Conservation (phyloP, 2,329 filamentous ascomycete species). For the Ustulina deusta region DNA sequence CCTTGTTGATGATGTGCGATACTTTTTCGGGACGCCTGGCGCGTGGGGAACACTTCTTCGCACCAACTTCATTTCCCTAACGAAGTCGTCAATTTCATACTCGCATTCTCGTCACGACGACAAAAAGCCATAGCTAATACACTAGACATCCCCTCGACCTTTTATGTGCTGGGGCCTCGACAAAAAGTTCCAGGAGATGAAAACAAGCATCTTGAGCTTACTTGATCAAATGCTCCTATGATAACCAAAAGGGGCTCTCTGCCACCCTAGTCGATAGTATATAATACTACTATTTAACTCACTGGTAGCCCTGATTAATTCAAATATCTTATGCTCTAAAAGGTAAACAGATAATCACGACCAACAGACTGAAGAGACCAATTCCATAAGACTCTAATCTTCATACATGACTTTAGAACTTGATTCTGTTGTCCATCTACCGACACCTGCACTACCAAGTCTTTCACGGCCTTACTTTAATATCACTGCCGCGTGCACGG, state of each 20-base stretch:
- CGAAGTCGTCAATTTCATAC: slow-evolving; percentile 10
- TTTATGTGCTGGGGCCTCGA: slow-evolving; percentile 13
- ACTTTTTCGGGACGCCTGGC: not conserved
- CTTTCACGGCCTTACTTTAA: not conserved
- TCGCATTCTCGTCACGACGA: slow-evolving; percentile 11
- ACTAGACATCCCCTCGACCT: not conserved
- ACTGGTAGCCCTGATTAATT: slow-evolving; percentile 12
- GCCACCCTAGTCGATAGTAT: slow-evolving; percentile 27
- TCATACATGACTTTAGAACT: not conserved
- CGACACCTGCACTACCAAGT: slow-evolving; percentile 4
- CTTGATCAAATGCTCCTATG: not conserved
- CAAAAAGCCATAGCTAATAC: slow-evolving; percentile 12
- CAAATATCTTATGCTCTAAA: slow-evolving; percentile 10
- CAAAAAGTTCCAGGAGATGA: not conserved
- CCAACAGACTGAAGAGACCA: not conserved
- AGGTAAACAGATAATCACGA: slow-evolving; percentile 5
- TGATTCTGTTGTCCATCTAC: slow-evolving; percentile 3
- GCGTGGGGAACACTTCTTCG: slow-evolving; percentile 1
- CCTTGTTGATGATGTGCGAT: slow-evolving; percentile 6
- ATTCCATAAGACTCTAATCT: slow-evolving; percentile 15
- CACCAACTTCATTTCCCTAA: not conserved
- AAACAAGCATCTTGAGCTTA: slow-evolving; percentile 7
- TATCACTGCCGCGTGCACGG: slow-evolving; percentile 16
- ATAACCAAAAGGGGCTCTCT: slow-evolving; percentile 12
- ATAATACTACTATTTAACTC: slow-evolving; percentile 26